phyloP scores from a whole-genome alignment of 2,329 filamentous ascomycete species.

The Beauveria sp. region DNA sequence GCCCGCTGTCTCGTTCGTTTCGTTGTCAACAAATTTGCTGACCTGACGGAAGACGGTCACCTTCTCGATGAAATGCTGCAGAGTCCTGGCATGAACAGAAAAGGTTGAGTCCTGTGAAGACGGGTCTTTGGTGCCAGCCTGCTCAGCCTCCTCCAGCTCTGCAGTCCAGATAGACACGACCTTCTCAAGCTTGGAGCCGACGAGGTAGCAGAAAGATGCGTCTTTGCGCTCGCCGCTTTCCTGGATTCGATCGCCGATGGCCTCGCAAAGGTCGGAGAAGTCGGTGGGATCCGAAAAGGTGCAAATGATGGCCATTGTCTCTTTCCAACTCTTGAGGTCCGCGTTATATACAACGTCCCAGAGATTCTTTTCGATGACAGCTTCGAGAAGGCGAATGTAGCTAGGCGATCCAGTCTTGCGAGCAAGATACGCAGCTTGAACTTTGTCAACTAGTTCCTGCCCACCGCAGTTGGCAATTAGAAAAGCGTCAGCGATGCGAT shows the following conservation, averaged over 20 bases:
- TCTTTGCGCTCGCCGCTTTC: conserved; percentile 76
- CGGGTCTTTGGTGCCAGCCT: conserved; percentile 59
- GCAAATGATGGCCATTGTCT: conserved; percentile 91
- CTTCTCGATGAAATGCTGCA: conserved; percentile 96
- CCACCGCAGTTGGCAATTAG: conserved; percentile 97
- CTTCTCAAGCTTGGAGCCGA: conserved; percentile 95
- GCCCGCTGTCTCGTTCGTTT: conserved; percentile 61
- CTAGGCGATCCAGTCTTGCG: conserved; percentile 77
- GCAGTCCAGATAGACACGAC: conserved; percentile 90
- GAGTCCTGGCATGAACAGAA: conserved; percentile 78
- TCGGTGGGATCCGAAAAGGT: conserved; percentile 88
- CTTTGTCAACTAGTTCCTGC: conserved; percentile 87
- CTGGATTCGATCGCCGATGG: conserved; percentile 81
- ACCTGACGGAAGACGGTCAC: conserved; percentile 94
- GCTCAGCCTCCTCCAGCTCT: conserved; percentile 79
- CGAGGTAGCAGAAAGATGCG: conserved; percentile 92
- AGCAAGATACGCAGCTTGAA: conserved; percentile 83
- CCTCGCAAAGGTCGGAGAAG: conserved; percentile 91
- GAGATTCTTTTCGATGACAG: conserved; percentile 90
- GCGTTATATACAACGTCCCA: conserved; percentile 99
- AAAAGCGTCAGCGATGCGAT: conserved; percentile 90
- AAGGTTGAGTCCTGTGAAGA: conserved; percentile 71
- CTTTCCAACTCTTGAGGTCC: conserved; percentile 88
- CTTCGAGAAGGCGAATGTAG: conserved; percentile 83
- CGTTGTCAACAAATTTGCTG: conserved; percentile 79